Evolutionary conservation across 495 filamentous ascomycete species (phyloP).

Genomic region (Chaetomium cochliodes): DNA sequence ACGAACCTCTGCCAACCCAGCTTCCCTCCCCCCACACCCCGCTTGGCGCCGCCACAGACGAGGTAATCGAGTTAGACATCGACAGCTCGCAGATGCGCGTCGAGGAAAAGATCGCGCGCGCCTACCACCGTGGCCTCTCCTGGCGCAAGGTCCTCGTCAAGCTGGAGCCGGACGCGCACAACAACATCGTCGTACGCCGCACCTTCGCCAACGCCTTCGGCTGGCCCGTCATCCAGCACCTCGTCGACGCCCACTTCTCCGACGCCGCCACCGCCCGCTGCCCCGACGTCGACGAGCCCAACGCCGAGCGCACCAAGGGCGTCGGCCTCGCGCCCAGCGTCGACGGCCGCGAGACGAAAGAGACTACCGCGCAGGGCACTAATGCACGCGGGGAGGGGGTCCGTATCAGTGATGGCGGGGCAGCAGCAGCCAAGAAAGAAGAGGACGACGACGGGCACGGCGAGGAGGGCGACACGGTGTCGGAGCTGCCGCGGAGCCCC

Average conservation of each 20-base stretch:
- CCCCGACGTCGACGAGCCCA: constrained; percentile 54
- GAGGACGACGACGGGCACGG: constrained; percentile 2
- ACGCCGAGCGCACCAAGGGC: constrained; percentile 44
- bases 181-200: constrained; percentile 93
- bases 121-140: constrained; percentile 82
- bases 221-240: constrained; percentile 92
- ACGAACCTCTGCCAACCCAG: constrained; percentile 17
- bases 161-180: constrained; percentile 95
- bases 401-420: not conserved
- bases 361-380: constrained; percentile 22
- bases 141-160: constrained; percentile 97
- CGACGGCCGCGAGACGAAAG: constrained; percentile 42
- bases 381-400: constrained; percentile 13
- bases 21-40: constrained; percentile 23
- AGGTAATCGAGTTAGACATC: constrained; percentile 35
- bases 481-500: constrained; percentile 14
- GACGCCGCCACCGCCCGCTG: constrained; percentile 59
- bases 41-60: constrained; percentile 17
- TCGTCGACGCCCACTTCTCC: constrained; percentile 90
- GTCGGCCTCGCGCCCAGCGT: constrained; percentile 38
- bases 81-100: constrained; percentile 71
- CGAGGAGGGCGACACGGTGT: constrained; percentile 16
- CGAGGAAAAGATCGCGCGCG: constrained; percentile 95
- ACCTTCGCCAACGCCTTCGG: constrained; percentile 97
- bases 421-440: constrained; percentile 12